Conservation (phyloP, 495 filamentous ascomycete genomes). For the Aspergillus olivimuriae region DNA sequence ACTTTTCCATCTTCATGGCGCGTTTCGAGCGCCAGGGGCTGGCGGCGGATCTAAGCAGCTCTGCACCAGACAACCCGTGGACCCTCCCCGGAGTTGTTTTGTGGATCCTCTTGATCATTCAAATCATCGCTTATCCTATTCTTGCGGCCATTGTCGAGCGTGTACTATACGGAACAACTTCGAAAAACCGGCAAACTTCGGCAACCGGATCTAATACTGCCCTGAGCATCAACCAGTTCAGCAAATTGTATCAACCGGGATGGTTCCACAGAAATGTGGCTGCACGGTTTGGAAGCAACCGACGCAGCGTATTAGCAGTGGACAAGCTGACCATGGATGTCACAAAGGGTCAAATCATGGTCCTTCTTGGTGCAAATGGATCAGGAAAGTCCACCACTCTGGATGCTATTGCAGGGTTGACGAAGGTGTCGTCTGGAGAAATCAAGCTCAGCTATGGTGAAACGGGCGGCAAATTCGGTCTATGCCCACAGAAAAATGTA, state of each 20-base stretch:
- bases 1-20: constrained; percentile 61
- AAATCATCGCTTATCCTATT: constrained; percentile 66
- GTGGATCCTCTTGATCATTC: constrained; percentile 63
- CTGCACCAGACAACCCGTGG: constrained; percentile 56
- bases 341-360: constrained; percentile 69
- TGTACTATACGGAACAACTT: constrained; percentile 66
- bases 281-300: constrained; percentile 45
- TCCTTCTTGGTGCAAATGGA: constrained; percentile 79
- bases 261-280: constrained; percentile 45
- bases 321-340: constrained; percentile 58
- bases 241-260: constrained; percentile 66
- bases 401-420: constrained; percentile 75
- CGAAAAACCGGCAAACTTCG: constrained; percentile 47
- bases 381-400: constrained; percentile 84
- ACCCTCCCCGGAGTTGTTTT: constrained; percentile 57
- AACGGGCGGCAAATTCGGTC: constrained; percentile 68
- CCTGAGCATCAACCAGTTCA: constrained; percentile 60
- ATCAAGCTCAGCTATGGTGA: constrained; percentile 54
- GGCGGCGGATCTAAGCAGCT: constrained; percentile 48
- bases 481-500: constrained; percentile 86
- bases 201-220: constrained; percentile 36
- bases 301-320: constrained; percentile 66
- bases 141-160: constrained; percentile 67
- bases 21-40: constrained; percentile 53
- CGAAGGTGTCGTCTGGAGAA: constrained; percentile 59